phyloP scores from a whole-genome alignment of 2,329 filamentous ascomycete genomes.

The Paecilomyces sp. region DNA sequence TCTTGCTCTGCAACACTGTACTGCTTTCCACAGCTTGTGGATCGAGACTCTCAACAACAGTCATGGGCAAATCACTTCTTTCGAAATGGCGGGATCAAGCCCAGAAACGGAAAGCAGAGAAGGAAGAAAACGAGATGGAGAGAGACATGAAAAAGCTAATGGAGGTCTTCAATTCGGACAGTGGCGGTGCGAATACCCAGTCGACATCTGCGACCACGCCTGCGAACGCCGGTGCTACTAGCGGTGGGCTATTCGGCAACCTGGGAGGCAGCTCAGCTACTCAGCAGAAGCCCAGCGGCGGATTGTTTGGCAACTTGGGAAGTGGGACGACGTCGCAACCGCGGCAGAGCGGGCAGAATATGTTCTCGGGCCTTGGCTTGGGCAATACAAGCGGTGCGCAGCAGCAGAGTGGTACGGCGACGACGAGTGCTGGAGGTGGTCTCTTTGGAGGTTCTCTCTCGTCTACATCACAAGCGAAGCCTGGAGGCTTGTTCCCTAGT shows the following conservation, averaged over 20 bases:
- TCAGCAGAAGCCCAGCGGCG: conserved; percentile 23
- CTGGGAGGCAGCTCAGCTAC: conserved; percentile 13
- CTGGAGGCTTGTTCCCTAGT: conserved; percentile 16
- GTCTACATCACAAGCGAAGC: conserved; percentile 23
- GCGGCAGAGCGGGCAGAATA: conserved; percentile 21
- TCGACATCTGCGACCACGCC: conserved; percentile 17
- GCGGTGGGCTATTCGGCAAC: conserved; percentile 24
- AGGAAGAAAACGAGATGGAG: not conserved
- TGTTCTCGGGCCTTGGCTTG: conserved; percentile 22
- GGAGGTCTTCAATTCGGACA: conserved; percentile 5
- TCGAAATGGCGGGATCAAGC: not conserved
- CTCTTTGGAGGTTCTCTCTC: conserved; percentile 22
- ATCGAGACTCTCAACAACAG: not conserved
- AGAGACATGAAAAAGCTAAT: conserved; percentile 6
- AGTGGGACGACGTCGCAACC: conserved; percentile 17
- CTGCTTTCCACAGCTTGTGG: not conserved
- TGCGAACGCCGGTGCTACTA: conserved; percentile 14
- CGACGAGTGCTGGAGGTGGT: conserved; percentile 10
- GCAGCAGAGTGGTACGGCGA: conserved; percentile 18
- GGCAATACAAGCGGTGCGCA: conserved; percentile 10
- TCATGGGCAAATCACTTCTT: not conserved
- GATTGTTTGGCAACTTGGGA: conserved; percentile 23
- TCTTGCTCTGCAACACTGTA: not conserved
- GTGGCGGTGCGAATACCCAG: conserved; percentile 21
- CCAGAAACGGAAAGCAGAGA: not conserved